Evolutionary conservation across 164 flowering plant genomes (phyloP).

Genomic region (Warburgia ugandensis): DNA sequence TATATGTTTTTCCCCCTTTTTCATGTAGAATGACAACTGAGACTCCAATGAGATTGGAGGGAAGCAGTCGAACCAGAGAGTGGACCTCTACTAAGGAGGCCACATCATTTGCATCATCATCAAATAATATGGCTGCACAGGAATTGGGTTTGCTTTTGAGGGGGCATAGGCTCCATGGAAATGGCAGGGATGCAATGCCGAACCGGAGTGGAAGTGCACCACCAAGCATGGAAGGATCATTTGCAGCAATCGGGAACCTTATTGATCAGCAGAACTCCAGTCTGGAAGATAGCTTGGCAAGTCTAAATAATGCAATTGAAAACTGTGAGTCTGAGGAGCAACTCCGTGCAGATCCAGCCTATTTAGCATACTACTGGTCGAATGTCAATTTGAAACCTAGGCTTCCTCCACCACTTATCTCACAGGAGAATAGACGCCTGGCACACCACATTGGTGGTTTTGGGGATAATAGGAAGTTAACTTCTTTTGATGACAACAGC

Average conservation of each 20-base stretch:
- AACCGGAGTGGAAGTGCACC: slow-evolving; percentile 94
- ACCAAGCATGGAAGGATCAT: slow-evolving; percentile 89
- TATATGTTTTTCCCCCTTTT: too few relatives aligned
- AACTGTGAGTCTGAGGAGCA: slow-evolving; percentile 54
- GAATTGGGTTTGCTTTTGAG: slow-evolving; percentile 53
- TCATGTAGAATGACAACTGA: slow-evolving; percentile 65
- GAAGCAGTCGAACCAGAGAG: slow-evolving; percentile 31
- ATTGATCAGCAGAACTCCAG: slow-evolving; percentile 30
- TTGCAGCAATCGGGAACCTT: slow-evolving; percentile 53
- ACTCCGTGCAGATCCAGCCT: slow-evolving; percentile 59
- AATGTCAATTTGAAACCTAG: slow-evolving; percentile 74
- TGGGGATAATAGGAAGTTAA: slow-evolving; percentile 36
- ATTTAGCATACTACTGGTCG: slow-evolving; percentile 47
- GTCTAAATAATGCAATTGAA: slow-evolving; percentile 18
- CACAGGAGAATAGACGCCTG: slow-evolving; percentile 47
- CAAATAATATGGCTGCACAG: slow-evolving; percentile 38
- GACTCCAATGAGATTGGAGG: slow-evolving; percentile 62
- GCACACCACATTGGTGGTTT: slow-evolving; percentile 49
- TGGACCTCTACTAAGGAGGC: slow-evolving; percentile 46
- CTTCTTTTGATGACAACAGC: slow-evolving; percentile 43
- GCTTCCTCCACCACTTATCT: slow-evolving; percentile 66
- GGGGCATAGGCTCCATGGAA: slow-evolving; percentile 31
- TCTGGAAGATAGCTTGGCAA: slow-evolving; percentile 24
- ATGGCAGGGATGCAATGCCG: slow-evolving; percentile 37
- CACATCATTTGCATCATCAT: slow-evolving; percentile 28